These are phyloP conservation scores for Ehretia macrophylla DNA, from an alignment of 257 asterid species.

Conservation along the genomic window DNA sequence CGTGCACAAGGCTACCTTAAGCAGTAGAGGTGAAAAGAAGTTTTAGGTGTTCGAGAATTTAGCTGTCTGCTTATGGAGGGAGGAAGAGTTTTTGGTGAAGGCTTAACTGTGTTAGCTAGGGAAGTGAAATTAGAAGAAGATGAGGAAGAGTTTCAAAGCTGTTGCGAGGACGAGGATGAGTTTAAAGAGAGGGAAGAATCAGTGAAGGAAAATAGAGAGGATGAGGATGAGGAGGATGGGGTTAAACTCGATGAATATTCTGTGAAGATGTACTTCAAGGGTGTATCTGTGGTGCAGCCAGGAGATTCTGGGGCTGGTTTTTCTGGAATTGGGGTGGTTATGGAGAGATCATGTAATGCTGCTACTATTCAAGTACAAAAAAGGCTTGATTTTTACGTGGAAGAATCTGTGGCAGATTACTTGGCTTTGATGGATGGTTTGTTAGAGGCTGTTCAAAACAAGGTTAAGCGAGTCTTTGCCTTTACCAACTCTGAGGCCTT, in stretches of 20 bases:
- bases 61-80: constrained; percentile 7
- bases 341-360: constrained; percentile 37
- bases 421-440: constrained; percentile 91
- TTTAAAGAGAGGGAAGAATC: constrained; percentile 32
- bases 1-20: too few species aligned
- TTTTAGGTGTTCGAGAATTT: neutral
- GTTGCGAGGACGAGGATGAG: constrained; percentile 61
- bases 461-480: constrained; percentile 49
- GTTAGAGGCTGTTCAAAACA: constrained; percentile 52
- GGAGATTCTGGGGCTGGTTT: constrained; percentile 59
- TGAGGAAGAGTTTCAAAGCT: constrained; percentile 90
- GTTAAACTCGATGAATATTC: constrained; percentile 49
- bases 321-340: constrained; percentile 92
- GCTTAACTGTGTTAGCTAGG: constrained; percentile 16
- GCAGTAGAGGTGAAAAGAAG: neutral
- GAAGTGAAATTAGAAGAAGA: constrained; percentile 59
- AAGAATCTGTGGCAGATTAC: constrained; percentile 71
- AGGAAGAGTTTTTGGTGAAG: constrained; percentile 19
- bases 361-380: constrained; percentile 72
- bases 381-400: constrained; percentile 79
- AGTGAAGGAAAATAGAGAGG: constrained; percentile 9
- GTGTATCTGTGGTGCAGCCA: constrained; percentile 59
- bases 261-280: constrained; percentile 67
- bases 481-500: constrained; percentile 63
- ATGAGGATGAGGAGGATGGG: constrained; percentile 43